Percentiles rank a stretch among this genome's conserved stretches.
phyloP scores from a whole-genome alignment of 371 early-diverging fungal genomes.

The Phascolomyces articulosus region DNA sequence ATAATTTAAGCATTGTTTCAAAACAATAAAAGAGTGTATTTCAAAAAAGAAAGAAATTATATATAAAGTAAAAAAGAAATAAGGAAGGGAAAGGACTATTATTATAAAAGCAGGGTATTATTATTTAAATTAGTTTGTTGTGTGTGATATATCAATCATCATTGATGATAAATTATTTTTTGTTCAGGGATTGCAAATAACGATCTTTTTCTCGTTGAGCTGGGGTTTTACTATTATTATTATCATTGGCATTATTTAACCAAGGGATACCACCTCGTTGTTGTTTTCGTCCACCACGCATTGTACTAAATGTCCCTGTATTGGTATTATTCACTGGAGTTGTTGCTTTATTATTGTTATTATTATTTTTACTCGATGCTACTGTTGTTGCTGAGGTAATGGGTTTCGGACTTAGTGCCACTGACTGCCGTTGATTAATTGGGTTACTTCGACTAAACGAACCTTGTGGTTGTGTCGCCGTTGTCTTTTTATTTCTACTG shows the following conservation, averaged over 20 bases:
- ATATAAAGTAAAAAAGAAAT: too few relatives aligned
- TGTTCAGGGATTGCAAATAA: conserved; percentile 32
- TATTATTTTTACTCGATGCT: too few relatives aligned
- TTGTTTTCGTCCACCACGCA: conserved; percentile 17
- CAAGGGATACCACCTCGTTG: conserved; percentile 14
- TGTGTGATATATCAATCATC: too few relatives aligned
- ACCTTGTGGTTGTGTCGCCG: not conserved
- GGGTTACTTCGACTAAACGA: not conserved
- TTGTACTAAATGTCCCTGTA: conserved; percentile 5
- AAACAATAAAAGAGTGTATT: too few relatives aligned
- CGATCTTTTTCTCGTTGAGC: conserved; percentile 40
- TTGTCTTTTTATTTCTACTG: not conserved
- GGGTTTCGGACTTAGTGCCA: not conserved
- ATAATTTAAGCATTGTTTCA: too few relatives aligned
- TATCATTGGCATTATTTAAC: not conserved
- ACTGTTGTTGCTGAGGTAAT: not conserved
- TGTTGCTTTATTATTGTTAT: too few relatives aligned
- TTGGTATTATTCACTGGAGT: too few relatives aligned
- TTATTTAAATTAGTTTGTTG: too few relatives aligned
- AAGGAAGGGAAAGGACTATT: too few relatives aligned
- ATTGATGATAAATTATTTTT: not conserved
- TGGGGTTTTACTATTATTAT: conserved; percentile 21
- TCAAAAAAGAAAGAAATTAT: too few relatives aligned
- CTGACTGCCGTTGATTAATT: conserved; percentile 6
- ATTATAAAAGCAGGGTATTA: too few relatives aligned